Percentiles rank a stretch among this genome's conserved stretches.
Evolutionary conservation across 2,329 filamentous ascomycete genomes (phyloP).

Genomic region (Cyclaneusma minus): DNA sequence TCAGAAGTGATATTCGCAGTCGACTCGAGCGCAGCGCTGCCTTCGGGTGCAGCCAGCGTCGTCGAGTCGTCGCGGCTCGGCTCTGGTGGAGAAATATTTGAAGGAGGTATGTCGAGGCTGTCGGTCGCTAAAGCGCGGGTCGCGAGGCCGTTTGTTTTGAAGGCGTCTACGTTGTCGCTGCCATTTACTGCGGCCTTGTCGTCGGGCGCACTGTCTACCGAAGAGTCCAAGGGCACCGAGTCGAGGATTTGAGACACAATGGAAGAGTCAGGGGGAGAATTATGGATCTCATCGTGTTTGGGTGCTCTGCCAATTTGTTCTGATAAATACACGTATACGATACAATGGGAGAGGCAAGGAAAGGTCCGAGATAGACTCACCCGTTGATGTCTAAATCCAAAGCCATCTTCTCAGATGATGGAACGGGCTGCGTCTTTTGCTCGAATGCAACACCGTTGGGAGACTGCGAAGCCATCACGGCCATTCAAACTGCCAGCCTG

Average conservation of each 20-base stretch:
- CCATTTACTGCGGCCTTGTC: not conserved
- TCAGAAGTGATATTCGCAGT: not conserved
- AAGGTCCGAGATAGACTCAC: constrained; percentile 31
- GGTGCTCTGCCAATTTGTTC: constrained; percentile 16
- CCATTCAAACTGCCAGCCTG: too few species aligned
- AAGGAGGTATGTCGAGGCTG: not conserved
- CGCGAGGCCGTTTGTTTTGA: too few species aligned
- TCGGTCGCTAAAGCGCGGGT: not conserved
- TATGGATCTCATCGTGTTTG: constrained; percentile 15
- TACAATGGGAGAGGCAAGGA: constrained; percentile 12
- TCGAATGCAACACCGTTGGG: constrained; percentile 22
- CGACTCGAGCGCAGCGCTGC: not conserved
- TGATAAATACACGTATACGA: constrained; percentile 18
- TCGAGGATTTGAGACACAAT: constrained; percentile 7
- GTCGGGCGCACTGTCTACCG: too few species aligned
- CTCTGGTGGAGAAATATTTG: too few species aligned
- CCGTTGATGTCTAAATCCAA: constrained; percentile 38
- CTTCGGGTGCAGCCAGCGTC: too few species aligned
- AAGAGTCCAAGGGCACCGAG: constrained; percentile 6
- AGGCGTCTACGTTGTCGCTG: too few species aligned
- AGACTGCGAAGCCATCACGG: constrained; percentile 35
- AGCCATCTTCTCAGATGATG: constrained; percentile 32
- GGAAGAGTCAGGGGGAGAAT: constrained; percentile 6
- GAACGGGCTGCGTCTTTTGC: constrained; percentile 32
- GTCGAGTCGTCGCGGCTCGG: too few species aligned